Evolutionary conservation across 1,139 yeast species (phyloP).

Genomic region (Insectozyma bohioensis): DNA sequence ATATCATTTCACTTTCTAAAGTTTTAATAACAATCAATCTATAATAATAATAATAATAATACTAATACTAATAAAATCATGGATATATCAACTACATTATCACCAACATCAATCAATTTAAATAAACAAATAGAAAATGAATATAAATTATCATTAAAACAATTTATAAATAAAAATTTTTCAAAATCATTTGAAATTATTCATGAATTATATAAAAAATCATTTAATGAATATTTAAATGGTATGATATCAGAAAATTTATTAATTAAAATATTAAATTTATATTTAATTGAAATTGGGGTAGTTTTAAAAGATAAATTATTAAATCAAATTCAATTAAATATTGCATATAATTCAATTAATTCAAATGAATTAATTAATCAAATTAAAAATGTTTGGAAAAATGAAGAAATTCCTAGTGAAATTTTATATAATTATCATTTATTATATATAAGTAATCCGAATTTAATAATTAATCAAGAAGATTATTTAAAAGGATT

Average conservation of each 20-base stretch:
- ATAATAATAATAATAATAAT: too few relatives aligned
- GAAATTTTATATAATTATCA: constrained; percentile 37
- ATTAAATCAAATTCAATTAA: constrained; percentile 15
- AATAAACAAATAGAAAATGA: constrained; percentile 24
- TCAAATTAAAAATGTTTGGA: constrained; percentile 9
- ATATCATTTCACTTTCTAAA: too few relatives aligned
- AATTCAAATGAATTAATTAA: constrained; percentile 24
- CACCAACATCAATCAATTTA: constrained; percentile 4
- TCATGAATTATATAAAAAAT: constrained; percentile 22
- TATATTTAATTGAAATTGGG: constrained; percentile 41
- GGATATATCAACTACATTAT: constrained; percentile 10
- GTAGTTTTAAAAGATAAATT: constrained; percentile 21
- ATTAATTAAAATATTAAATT: constrained; percentile 33
- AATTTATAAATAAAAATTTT: constrained; percentile 41
- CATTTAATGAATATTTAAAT: constrained; percentile 23
- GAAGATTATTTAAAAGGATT: constrained; percentile 18
- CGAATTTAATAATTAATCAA: constrained; percentile 13
- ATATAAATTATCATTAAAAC: constrained; percentile 39
- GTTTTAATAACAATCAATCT: too few relatives aligned
- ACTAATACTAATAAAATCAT: too few relatives aligned
- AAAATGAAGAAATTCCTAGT: constrained; percentile 26
- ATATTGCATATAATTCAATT: constrained; percentile 21
- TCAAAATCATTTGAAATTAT: constrained; percentile 32
- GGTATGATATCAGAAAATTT: constrained; percentile 29
- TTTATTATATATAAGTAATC: constrained; percentile 27